Base-by-base conservation (phyloP, 352 stramenopile genomes). In the Phytophthora vignae region DNA sequence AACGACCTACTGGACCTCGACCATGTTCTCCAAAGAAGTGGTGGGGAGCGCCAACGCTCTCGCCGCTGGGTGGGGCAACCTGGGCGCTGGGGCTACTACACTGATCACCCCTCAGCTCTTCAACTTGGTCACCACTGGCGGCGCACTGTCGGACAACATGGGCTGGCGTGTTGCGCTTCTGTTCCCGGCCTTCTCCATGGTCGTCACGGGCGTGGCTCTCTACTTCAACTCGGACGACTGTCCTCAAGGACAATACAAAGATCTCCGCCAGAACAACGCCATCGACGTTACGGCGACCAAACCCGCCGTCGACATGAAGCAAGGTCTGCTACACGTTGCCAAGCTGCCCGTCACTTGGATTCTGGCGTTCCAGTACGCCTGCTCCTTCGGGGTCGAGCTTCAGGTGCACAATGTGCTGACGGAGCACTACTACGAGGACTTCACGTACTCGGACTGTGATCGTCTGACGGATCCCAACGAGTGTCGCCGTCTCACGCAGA, bases 381-480 rank as follows among this genome's bases (percentile, higher is more conserved):
- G 86, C 67, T 98, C 90, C 75, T 99, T 99, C 71, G 96, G 96
- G 50, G 87, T 98, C 42, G 95, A 99, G 70, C 78, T 99, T 3
- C 96, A 96, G 53, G 93, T 98, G 56, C 97, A 98, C 84, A 98
- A 99, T 73, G 91, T 94, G 42, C 88, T 96, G 40, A 94, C 90
- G 27, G 68, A 89, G 21, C 97, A 97, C 77, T 98, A 98, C 74
- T 94, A 91, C 50, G 82, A 96, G 31, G 87, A 93, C 40, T 98
- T 98, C 59, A 82, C 74, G 19, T 78, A 88, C 21, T 64, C 73
- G 1, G 87, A 84, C 55, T 91, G 83, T 33, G 69, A 85, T 1
- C 60, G 63, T n/a, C 52, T 53, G 3, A 75, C 56, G 4, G 74
- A 78, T 22, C 49, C 50, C 4, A 64, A 75, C 5, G 69, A 74